Evolutionary conservation across 495 filamentous ascomycete species (phyloP).

Genomic region (Xylaria intraflava): DNA sequence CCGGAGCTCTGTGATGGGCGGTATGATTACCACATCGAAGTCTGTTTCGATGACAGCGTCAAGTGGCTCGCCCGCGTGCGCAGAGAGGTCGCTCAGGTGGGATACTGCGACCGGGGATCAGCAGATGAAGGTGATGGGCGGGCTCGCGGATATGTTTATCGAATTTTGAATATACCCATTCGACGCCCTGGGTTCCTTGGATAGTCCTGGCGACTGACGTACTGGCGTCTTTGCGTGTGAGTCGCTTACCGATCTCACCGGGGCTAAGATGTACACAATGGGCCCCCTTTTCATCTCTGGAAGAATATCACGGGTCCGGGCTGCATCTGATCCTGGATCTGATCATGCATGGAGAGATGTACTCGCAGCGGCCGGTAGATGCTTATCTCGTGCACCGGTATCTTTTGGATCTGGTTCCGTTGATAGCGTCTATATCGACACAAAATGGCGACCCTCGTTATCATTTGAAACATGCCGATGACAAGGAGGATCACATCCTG

Average conservation of each 20-base stretch:
- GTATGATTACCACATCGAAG: conserved; percentile 30
- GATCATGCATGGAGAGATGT: conserved; percentile 27
- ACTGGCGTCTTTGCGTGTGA: conserved; percentile 29
- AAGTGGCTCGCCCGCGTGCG: conserved; percentile 27
- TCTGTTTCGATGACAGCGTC: conserved; percentile 25
- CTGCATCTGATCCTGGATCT: conserved; percentile 21
- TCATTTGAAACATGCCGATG: conserved; percentile 31
- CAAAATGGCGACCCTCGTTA: neutral
- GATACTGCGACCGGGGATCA: conserved; percentile 18
- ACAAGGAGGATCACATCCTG: conserved; percentile 37
- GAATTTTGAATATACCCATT: conserved; percentile 30
- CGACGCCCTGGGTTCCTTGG: conserved; percentile 25
- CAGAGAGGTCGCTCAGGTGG: conserved; percentile 27
- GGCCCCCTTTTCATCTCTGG: conserved; percentile 17
- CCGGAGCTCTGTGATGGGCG: conserved; percentile 31
- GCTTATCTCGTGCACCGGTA: conserved; percentile 35
- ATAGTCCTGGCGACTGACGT: too few species aligned
- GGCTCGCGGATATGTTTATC: conserved; percentile 35
- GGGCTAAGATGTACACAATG: conserved; percentile 10
- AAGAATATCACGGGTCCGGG: conserved; percentile 17
- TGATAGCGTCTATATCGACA: too few species aligned
- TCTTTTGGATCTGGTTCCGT: conserved; percentile 27
- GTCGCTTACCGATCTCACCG: conserved; percentile 20
- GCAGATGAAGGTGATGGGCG: conserved; percentile 26
- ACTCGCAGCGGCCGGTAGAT: conserved; percentile 25